phyloP scores from a whole-genome alignment of 23 red algal species.

The Pyropia yezoensis region DNA sequence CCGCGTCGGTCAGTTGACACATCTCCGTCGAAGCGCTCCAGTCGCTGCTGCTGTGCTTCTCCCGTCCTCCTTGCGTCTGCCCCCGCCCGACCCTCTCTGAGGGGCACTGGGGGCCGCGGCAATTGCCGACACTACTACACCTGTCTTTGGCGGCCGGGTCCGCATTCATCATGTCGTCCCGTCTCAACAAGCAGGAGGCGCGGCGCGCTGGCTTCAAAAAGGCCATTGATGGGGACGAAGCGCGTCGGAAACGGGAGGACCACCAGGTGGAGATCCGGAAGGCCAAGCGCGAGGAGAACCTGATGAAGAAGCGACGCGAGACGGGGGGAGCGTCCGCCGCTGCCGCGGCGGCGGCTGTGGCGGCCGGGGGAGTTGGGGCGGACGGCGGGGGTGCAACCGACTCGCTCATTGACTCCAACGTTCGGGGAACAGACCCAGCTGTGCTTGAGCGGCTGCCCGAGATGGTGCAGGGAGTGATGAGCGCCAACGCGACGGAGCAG shows the following conservation, averaged over 20 bases:
- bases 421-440: background rate
- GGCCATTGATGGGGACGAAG: conserved; percentile 81
- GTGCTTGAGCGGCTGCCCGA: conserved; percentile 36
- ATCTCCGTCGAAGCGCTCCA: no score
- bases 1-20: no score
- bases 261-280: conserved; percentile 84
- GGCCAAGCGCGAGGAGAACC: conserved; percentile 88
- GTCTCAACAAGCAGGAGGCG: conserved; percentile 55
- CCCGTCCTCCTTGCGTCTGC: no score
- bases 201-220: conserved; percentile 79
- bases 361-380: no score
- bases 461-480: conserved; percentile 67
- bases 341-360: conserved; percentile 5
- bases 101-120: no score
- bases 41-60: no score
- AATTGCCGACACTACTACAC: no score
- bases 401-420: conserved; percentile 18
- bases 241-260: conserved; percentile 84
- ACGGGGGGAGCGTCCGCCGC: conserved; percentile 18
- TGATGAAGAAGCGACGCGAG: conserved; percentile 98
- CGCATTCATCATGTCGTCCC: conserved; percentile 33
- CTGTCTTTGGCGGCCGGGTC: no score
- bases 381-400: conserved; percentile 13
- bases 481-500: conserved; percentile 36
- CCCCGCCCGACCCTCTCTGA: no score